Evolutionary conservation across 2,329 filamentous ascomycete species (phyloP).

Genomic region (Sporothrix sp.): DNA sequence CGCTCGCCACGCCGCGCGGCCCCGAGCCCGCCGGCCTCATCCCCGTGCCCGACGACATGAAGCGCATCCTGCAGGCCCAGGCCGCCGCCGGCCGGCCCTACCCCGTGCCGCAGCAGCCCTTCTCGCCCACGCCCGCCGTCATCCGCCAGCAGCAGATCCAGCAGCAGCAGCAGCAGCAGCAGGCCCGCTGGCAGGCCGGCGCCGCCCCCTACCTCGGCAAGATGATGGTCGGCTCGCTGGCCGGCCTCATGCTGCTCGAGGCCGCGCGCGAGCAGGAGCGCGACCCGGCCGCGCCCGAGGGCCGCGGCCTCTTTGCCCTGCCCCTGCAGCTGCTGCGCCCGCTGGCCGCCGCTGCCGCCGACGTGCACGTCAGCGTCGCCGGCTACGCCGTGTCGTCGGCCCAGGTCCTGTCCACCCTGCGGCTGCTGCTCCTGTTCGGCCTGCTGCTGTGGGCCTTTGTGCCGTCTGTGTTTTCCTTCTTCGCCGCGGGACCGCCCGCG

Average conservation of each 20-base stretch:
- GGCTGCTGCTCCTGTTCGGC: conserved; percentile 42
- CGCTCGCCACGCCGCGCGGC: conserved; percentile 28
- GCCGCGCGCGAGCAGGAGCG: conserved; percentile 60
- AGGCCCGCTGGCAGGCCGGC: conserved; percentile 43
- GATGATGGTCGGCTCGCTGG: conserved; percentile 86
- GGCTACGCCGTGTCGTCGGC: conserved; percentile 41
- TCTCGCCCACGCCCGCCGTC: conserved; percentile 33
- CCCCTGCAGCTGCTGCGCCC: conserved; percentile 49
- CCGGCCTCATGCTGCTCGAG: conserved; percentile 85
- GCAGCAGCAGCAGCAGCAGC: conserved; percentile 40
- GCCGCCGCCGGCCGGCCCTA: conserved; percentile 46
- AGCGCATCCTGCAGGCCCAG: conserved; percentile 49
- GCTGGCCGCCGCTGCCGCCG: conserved; percentile 31
- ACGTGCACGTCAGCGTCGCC: conserved; percentile 42
- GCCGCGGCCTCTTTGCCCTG: conserved; percentile 53
- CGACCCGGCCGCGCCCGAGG: conserved; percentile 52
- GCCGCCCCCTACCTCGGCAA: conserved; percentile 55
- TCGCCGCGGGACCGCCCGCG: conserved; percentile 45
- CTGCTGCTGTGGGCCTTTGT: conserved; percentile 45
- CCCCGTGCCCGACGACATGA: conserved; percentile 56
- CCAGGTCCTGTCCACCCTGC: conserved; percentile 41
- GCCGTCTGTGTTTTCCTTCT: conserved; percentile 45
- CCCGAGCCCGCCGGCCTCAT: conserved; percentile 49
- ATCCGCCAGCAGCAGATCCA: conserved; percentile 49
- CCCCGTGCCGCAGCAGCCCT: conserved; percentile 32